A percentile compares a stretch with the other conserved stretches of the same genome.
These are phyloP conservation scores for Cicer pinnatifidum DNA, from an alignment of 306 rosid genomes.

Conservation along the genomic window DNA sequence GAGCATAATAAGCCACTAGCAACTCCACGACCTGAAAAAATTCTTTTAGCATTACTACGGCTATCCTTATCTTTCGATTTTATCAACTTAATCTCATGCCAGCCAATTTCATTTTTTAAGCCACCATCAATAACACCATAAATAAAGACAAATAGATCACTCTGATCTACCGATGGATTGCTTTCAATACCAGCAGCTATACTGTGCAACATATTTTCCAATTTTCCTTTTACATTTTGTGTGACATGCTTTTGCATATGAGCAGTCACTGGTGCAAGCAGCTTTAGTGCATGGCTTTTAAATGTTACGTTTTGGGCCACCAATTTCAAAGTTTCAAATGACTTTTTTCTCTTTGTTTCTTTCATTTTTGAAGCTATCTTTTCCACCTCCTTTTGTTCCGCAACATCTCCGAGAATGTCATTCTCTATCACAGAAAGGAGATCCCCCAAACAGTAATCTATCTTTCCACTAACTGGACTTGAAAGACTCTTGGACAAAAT, in stretches of 20 bases:
- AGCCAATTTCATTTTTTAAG: conserved; percentile 59
- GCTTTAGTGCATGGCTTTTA: conserved; percentile 69
- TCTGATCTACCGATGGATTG: conserved; percentile 80
- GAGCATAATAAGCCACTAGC: conserved; percentile 65
- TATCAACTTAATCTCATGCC: conserved; percentile 48
- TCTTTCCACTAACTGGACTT: conserved; percentile 61
- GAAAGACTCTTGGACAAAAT: conserved; percentile 74
- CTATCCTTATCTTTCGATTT: conserved; percentile 45
- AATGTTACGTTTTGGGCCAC: conserved; percentile 80
- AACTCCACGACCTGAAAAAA: conserved; percentile 50
- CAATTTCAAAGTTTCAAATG: conserved; percentile 79
- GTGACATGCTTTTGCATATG: conserved; percentile 66
- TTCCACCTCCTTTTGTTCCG: conserved; percentile 93
- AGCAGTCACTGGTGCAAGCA: conserved; percentile 70
- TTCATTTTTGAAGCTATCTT: conserved; percentile 96
- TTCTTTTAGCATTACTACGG: conserved; percentile 46
- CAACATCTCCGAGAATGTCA: conserved; percentile 88
- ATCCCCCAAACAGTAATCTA: conserved; percentile 87
- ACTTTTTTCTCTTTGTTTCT: conserved; percentile 78
- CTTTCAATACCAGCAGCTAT: conserved; percentile 85
- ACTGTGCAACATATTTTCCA: conserved; percentile 78
- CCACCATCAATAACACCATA: conserved; percentile 81
- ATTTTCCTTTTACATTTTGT: conserved; percentile 68
- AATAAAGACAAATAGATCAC: conserved; percentile 70
- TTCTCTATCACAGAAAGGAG: conserved; percentile 76